Evolutionary conservation across 352 stramenopile species (phyloP), one percentile per base, ranked within the genome.

Genomic region (Phytophthora tubulina): DNA sequence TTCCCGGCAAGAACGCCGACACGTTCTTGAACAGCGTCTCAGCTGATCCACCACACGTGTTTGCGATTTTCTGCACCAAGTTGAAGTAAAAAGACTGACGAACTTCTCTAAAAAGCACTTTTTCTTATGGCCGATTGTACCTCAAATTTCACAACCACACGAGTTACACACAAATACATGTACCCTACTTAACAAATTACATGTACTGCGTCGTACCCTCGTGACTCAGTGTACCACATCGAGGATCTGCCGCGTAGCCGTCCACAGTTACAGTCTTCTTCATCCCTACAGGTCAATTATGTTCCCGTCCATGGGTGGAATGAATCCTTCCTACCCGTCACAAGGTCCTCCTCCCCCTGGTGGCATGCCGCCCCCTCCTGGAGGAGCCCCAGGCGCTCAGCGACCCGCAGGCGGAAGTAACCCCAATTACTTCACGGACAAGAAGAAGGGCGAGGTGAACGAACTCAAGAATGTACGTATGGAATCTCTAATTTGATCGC

Each of bases 371-470:
- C 72, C 65, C 6, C 64, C 69, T 32, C 64, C 70, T n/a, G 54
- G 67, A 17, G 59, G 45, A 21, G 46, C 38, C 10, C 49, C 73
- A 2, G 64, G 69, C 10, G 33, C 57, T 0, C 73, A 72, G 14
- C 61, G 67, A 6, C 77, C 75, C 10, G 72, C 67, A 6, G 79
- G 69, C 7, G 63, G 63, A 31, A 77, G 76, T 63, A 93, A 92
- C 60, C 79, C 85, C 35, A 93, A 78, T 70, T 95, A 95, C 73
- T 95, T 95, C 39, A 93, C 80, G 3, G 92, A 97, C 78, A 95
- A 97, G 80, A 98, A 98, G 84, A 98, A 98, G 76, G 94, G 94
- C 65, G 95, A 98, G 75, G 95, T 98, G 49, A 98, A 97, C 70
- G 95, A 98, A 78, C 82, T 98, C 39, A 98, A 98, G 79, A 96